Conservation (phyloP, 208 protist genomes). For the Leishmania mexicana region DNA sequence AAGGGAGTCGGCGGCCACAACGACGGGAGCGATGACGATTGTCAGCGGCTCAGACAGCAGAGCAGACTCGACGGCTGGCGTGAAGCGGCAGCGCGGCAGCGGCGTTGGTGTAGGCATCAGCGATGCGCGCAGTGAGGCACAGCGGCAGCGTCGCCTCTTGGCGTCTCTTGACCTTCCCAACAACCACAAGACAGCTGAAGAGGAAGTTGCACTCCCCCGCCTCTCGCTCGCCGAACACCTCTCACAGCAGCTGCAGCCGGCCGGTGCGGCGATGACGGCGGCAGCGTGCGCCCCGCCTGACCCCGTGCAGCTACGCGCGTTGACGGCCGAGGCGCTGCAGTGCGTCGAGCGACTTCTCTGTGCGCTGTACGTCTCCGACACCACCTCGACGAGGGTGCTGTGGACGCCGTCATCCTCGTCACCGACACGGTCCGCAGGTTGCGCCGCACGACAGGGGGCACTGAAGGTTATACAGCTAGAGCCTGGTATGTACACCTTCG, state of each 20-base stretch:
- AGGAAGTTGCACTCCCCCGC: neutral
- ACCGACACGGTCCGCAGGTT: neutral
- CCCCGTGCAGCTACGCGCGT: constrained; percentile 8
- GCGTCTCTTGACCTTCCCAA: neutral
- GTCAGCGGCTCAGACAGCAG: neutral
- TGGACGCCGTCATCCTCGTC: constrained; percentile 2
- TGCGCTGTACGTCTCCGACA: constrained; percentile 32
- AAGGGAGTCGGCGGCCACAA: neutral
- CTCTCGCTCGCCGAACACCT: neutral
- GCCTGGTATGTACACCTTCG: constrained; percentile 64
- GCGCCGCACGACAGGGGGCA: neutral
- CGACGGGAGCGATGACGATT: neutral
- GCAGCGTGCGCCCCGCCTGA: neutral
- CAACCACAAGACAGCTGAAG: neutral
- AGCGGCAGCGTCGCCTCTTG: constrained; percentile 10
- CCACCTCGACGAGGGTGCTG: constrained; percentile 31
- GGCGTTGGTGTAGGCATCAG: neutral
- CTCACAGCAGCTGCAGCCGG: neutral
- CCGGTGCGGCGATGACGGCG: neutral
- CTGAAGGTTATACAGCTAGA: constrained; percentile 75
- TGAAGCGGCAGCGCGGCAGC: constrained; percentile 3
- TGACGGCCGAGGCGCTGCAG: constrained; percentile 26
- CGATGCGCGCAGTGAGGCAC: neutral
- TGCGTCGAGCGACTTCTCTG: constrained; percentile 33
- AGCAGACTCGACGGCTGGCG: neutral